Conservation (phyloP, 768 basidiomycete species). For the Imleria badia region DNA sequence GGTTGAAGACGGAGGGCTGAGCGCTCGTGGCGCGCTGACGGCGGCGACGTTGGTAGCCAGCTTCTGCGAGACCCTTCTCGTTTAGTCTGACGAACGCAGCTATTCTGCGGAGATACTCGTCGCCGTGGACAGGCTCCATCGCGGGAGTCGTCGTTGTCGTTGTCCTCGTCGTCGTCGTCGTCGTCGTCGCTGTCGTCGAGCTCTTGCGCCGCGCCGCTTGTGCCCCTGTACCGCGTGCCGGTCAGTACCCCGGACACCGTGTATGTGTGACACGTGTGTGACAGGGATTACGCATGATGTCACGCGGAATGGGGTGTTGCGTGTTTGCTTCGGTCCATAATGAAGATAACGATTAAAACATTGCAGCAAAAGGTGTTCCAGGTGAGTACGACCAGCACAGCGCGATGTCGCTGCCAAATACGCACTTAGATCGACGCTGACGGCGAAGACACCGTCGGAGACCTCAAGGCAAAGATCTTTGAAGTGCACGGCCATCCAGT, state of each 20-base stretch:
- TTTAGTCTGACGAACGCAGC: constrained; percentile 72
- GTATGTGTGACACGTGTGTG: constrained; percentile 14
- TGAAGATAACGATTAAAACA: constrained; percentile 96
- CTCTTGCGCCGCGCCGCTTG: constrained; percentile 9
- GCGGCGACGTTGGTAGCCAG: constrained; percentile 52
- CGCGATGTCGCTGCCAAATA: neutral
- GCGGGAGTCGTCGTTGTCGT: constrained; percentile 8
- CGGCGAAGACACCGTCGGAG: constrained; percentile 66
- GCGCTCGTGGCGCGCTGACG: constrained; percentile 31
- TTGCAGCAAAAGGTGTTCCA: constrained; percentile 91
- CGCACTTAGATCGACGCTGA: constrained; percentile 70
- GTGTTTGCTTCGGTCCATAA: constrained; percentile 38
- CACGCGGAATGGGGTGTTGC: constrained; percentile 15
- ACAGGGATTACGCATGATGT: constrained; percentile 20
- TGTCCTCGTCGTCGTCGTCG: constrained; percentile 6
- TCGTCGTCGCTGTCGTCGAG: constrained; percentile 3
- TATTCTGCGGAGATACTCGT: constrained; percentile 71
- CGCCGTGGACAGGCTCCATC: constrained; percentile 63
- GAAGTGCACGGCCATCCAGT: constrained; percentile 71
- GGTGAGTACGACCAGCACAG: constrained; percentile 36
- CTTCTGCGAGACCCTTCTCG: constrained; percentile 71
- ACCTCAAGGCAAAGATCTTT: constrained; percentile 82
- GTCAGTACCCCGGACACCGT: constrained; percentile 25
- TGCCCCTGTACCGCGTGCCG: constrained; percentile 23
- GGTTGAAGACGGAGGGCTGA: constrained; percentile 52